These are phyloP conservation scores for Suillus subalutaceus DNA, from an alignment of 768 basidiomycete species.

Conservation along the genomic window DNA sequence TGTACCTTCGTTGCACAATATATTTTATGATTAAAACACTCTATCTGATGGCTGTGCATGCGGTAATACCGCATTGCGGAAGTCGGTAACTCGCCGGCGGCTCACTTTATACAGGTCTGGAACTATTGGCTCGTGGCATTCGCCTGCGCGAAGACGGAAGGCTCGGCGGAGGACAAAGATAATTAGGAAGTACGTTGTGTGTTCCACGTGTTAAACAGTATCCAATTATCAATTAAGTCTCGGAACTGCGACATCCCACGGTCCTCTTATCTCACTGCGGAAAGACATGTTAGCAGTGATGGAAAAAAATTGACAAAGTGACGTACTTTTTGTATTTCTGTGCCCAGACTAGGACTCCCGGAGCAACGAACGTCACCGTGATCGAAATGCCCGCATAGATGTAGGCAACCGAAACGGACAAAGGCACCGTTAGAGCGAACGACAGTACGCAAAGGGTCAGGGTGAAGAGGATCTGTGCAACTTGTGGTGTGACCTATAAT, in stretches of 20 bases:
- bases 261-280: constrained; percentile 82
- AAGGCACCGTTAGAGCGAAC: constrained; percentile 50
- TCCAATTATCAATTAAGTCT: constrained; percentile 51
- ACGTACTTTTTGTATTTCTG: constrained; percentile 86
- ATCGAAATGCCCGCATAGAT: constrained; percentile 53
- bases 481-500: constrained; percentile 48
- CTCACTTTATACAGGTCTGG: neutral
- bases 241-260: constrained; percentile 89
- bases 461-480: constrained; percentile 58
- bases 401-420: constrained; percentile 58
- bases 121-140: constrained; percentile 1
- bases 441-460: constrained; percentile 50
- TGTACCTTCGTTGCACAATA: constrained; percentile 32
- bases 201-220: constrained; percentile 26
- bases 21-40: constrained; percentile 16
- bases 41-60: constrained; percentile 7
- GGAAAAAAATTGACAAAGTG: constrained; percentile 16
- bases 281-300: constrained; percentile 16
- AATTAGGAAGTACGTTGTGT: constrained; percentile 17
- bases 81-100: constrained; percentile 6
- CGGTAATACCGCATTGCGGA: constrained; percentile 8
- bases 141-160: constrained; percentile 34
- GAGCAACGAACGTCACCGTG: constrained; percentile 72
- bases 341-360: constrained; percentile 79
- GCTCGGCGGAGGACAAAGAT: constrained; percentile 26